Conservation (phyloP, 305 asterid species). For the Ilex paraguariensis region DNA sequence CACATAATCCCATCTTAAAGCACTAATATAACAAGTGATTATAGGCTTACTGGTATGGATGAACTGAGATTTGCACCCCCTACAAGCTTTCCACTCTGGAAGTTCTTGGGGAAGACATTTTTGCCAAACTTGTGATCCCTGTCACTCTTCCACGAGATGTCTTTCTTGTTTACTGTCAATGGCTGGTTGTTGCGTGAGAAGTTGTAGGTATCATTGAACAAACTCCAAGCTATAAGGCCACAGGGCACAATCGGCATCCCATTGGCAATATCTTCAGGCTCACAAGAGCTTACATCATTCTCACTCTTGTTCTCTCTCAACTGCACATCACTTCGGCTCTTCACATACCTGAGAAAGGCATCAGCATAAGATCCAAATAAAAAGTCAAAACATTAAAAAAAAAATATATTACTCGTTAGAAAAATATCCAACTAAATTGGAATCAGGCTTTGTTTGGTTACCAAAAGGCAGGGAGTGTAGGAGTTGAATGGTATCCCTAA, state of each 20-base stretch:
- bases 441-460: no score
- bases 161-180: slow-evolving; percentile 51
- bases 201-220: slow-evolving; percentile 70
- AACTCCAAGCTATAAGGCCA: slow-evolving; percentile 93
- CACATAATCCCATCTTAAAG: no score
- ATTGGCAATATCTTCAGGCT: slow-evolving; percentile 52
- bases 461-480: no score
- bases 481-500: no score
- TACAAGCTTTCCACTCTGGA: slow-evolving; percentile 45
- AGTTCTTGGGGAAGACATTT: slow-evolving; percentile 65
- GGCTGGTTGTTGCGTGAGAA: slow-evolving; percentile 44
- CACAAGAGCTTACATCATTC: slow-evolving; percentile 40
- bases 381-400: no score
- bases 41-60: slow-evolving; percentile 50
- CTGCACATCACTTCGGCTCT: slow-evolving; percentile 88
- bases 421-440: no score
- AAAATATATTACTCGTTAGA: no score
- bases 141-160: slow-evolving; percentile 84
- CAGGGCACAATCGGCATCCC: slow-evolving; percentile 67
- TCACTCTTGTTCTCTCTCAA: slow-evolving; percentile 38
- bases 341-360: slow-evolving; percentile 55
- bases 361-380: neutral
- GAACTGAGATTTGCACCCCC: slow-evolving; percentile 57
- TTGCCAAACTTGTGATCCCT: slow-evolving; percentile 75
- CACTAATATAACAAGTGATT: no score